Evolutionary conservation across 345 rosid species (phyloP).

Genomic region (Populus simonii): DNA sequence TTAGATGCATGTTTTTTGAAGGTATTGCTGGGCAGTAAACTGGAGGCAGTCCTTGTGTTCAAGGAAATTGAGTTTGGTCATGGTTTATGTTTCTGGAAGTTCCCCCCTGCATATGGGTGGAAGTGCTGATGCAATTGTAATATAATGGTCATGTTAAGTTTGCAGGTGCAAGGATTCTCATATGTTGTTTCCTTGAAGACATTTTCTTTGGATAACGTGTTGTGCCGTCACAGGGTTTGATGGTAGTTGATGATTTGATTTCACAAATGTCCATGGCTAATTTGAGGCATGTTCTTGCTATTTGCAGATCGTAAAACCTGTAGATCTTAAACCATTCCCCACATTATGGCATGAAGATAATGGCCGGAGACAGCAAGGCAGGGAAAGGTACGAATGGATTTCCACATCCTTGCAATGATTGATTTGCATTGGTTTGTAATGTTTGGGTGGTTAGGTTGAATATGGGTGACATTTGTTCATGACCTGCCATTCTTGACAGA

Average conservation of each 20-base stretch:
- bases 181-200: background rate
- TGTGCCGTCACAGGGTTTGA: background rate
- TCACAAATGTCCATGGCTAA: background rate
- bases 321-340: conserved; percentile 81
- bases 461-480: background rate
- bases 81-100: background rate
- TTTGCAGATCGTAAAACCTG: conserved; percentile 64
- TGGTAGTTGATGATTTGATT: background rate
- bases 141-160: background rate
- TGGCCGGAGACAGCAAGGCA: conserved; percentile 65
- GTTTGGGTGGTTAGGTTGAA: background rate
- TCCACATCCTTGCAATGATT: background rate
- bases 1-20: background rate
- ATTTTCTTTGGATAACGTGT: background rate
- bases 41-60: background rate
- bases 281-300: background rate
- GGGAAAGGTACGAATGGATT: conserved; percentile 63
- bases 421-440: background rate
- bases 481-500: background rate
- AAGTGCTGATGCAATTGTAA: background rate
- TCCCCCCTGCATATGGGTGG: background rate
- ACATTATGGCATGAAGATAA: conserved; percentile 91
- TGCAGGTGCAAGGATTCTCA: conserved; percentile 4
- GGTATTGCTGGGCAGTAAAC: background rate
- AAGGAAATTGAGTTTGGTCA: background rate